Base-by-base conservation (phyloP, 129 eudicot species). In the Pseudognaphalium luteoalbum region DNA sequence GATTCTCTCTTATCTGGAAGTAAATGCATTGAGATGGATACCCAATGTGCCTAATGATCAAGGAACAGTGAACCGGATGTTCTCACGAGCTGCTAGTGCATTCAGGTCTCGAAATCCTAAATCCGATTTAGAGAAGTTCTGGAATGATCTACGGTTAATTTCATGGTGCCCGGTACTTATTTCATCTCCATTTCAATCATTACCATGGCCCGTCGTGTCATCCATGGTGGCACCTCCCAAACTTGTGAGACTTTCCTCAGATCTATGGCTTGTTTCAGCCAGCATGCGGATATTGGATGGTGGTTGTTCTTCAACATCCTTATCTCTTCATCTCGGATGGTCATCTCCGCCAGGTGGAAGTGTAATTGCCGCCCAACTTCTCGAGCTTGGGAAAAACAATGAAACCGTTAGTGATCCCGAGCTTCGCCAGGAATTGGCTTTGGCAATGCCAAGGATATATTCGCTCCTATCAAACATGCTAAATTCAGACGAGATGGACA, bases 201-300 rank as follows among this genome's bases (percentile, higher is more conserved):
- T 95, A 70, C 99, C 99, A 72, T 95, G 99, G 99, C 99, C 99
- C 50, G 84, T 76, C 12, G 90, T 89, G 20, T 87, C 96, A 64
- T 89, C 99, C 9, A 73, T 80, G 80, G 96, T 95, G 70, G 99
- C 97, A 72, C 97, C 99, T 72, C 99, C 99, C 29, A 95, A 87
- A 81, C 93, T 95, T 63, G 99, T 91, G 58, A 87, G 99, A 71
- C 86, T 79, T 51, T 80, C 73, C 69, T 72, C 88, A 16, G 99
- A 95, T 77, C 66, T 91, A 78, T 95, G 99, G 99, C 97, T 95
- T 74, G 97, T 88, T 61, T 95, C 99, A 8, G 99, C 94, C 67
- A 91, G 97, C 81, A 89, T 95, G 99, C 86, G 99, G 52, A 95
- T 95, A 84, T 83, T 95, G 73, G 97, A 95, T 81, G 96, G 96